Percentiles rank a stretch among this genome's conserved stretches.
Conservation (phyloP, 306 rosid genomes). For the Dryas alaskensis region DNA sequence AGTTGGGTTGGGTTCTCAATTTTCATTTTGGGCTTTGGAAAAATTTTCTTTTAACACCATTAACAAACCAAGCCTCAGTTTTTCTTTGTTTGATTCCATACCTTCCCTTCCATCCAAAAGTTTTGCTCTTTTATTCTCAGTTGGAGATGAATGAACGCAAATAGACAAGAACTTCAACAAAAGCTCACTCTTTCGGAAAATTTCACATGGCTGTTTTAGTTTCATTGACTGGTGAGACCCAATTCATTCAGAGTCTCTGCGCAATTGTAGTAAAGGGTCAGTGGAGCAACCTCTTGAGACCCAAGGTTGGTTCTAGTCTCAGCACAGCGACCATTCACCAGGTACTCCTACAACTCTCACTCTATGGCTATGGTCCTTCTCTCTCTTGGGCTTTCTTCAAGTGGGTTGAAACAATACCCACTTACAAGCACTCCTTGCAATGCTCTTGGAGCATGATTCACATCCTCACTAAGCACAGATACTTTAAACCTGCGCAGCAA, state of each 20-base stretch:
- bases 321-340: conserved; percentile 52
- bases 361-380: conserved; percentile 42
- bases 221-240: conserved; percentile 31
- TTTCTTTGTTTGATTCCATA: too few relatives aligned
- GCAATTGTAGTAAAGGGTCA: conserved; percentile 63
- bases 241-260: conserved; percentile 40
- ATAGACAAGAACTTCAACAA: neutral
- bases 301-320: conserved; percentile 41
- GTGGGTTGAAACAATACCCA: conserved; percentile 59
- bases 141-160: neutral
- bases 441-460: conserved; percentile 76
- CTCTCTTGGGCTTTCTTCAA: conserved; percentile 63
- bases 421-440: conserved; percentile 65
- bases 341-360: conserved; percentile 53
- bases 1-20: too few relatives aligned
- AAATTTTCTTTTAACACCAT: too few relatives aligned
- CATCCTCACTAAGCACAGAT: conserved; percentile 52
- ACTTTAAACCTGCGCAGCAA: conserved; percentile 60
- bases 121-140: neutral
- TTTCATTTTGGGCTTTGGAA: too few relatives aligned
- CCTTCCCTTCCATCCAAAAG: too few relatives aligned
- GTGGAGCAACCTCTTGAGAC: conserved; percentile 55
- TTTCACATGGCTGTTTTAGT: conserved; percentile 34
- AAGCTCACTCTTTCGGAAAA: neutral
- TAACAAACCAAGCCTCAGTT: too few relatives aligned